Percentiles rank a stretch among this genome's conserved stretches.
These are phyloP conservation scores for Cylindrodendrum hubeiense DNA, from an alignment of 2,329 filamentous ascomycete genomes.

Conservation along the genomic window DNA sequence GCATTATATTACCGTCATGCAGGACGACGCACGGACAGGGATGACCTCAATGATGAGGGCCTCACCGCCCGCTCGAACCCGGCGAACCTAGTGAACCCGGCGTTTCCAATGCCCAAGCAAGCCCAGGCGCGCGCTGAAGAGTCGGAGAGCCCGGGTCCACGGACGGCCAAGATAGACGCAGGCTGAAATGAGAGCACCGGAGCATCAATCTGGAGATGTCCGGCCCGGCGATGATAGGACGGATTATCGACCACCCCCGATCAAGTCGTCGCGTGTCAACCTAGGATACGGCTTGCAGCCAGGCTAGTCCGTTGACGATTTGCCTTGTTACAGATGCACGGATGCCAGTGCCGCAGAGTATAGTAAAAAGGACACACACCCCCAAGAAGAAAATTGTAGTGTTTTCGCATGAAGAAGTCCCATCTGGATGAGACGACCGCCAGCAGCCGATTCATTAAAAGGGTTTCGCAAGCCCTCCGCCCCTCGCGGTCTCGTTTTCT, in stretches of 20 bases:
- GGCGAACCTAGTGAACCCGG: too few species aligned
- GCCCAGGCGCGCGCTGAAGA: background rate
- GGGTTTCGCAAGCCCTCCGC: background rate
- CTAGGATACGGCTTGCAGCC: slow-evolving; percentile 26
- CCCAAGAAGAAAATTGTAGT: slow-evolving; percentile 1
- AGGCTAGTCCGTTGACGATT: slow-evolving; percentile 15
- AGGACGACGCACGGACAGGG: slow-evolving; percentile 22
- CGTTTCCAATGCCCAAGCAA: background rate
- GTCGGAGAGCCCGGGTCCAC: slow-evolving; percentile 3
- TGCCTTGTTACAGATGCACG: slow-evolving; percentile 7
- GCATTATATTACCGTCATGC: slow-evolving; percentile 31
- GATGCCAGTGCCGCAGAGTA: background rate
- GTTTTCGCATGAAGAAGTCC: slow-evolving; percentile 11
- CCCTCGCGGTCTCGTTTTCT: background rate
- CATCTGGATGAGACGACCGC: slow-evolving; percentile 10
- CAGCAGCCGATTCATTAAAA: slow-evolving; percentile 16
- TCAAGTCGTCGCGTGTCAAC: slow-evolving; percentile 41
- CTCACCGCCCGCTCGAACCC: slow-evolving; percentile 22
- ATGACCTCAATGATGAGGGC: slow-evolving; percentile 14
- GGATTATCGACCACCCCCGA: slow-evolving; percentile 27
- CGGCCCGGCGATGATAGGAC: slow-evolving; percentile 29
- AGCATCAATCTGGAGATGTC: slow-evolving; percentile 35
- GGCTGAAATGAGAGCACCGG: slow-evolving; percentile 25
- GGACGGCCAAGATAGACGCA: slow-evolving; percentile 11
- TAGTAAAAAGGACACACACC: slow-evolving; percentile 11